Evolutionary conservation across 2,329 filamentous ascomycete species (phyloP).

Genomic region (Albifimbria verrucaria): DNA sequence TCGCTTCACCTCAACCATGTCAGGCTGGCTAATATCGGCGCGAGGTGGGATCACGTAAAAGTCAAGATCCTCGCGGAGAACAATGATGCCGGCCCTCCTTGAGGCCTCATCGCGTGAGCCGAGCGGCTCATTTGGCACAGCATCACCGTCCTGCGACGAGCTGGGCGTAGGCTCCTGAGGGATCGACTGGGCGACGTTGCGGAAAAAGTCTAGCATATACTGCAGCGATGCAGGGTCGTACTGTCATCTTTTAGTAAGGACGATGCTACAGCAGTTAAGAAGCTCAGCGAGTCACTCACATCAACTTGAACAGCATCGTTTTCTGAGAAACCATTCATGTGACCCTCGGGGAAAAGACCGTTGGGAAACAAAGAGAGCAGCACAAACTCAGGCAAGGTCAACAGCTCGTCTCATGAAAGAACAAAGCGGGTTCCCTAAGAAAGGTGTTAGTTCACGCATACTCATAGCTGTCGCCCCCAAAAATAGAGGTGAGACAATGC

Average conservation of each 20-base stretch:
- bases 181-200: conserved; percentile 93
- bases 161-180: conserved; percentile 69
- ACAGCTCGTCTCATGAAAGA: conserved; percentile 87
- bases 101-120: conserved; percentile 68
- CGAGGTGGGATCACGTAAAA: conserved; percentile 94
- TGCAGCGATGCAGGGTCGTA: conserved; percentile 95
- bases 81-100: conserved; percentile 95
- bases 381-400: conserved; percentile 96
- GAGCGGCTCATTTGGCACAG: conserved; percentile 69
- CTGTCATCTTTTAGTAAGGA: conserved; percentile 45
- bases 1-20: conserved; percentile 96
- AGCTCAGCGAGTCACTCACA: conserved; percentile 55
- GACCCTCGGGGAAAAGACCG: conserved; percentile 93
- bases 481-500: background rate
- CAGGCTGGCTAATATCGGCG: conserved; percentile 75
- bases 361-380: conserved; percentile 97
- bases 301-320: conserved; percentile 95
- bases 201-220: conserved; percentile 99
- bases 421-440: conserved; percentile 83
- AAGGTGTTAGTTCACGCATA: no score
- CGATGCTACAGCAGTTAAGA: conserved; percentile 2
- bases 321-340: conserved; percentile 90
- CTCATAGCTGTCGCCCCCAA: background rate
- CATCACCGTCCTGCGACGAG: conserved; percentile 59
- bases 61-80: conserved; percentile 91